Evolutionary conservation across 2,329 filamentous ascomycete genomes (phyloP).

Genomic region (Dothiorella sarmentorum): DNA sequence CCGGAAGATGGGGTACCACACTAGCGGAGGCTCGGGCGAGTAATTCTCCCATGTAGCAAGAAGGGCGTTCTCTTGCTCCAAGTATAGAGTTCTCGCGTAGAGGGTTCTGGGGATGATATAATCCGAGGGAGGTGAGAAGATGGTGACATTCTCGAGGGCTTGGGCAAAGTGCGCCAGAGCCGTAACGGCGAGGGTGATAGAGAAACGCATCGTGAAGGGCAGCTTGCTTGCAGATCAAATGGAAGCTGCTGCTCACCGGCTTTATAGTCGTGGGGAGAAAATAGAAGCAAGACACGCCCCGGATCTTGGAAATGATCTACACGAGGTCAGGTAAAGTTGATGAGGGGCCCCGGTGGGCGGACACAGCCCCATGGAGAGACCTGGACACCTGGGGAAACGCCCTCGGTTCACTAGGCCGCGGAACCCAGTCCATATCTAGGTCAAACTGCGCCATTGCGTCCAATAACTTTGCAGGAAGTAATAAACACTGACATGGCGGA

Average conservation of each 20-base stretch:
- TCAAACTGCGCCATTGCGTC: background rate
- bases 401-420: conserved; percentile 10
- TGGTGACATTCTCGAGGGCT: conserved; percentile 27
- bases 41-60: conserved; percentile 57
- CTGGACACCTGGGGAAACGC: conserved; percentile 10
- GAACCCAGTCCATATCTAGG: background rate
- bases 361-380: conserved; percentile 5
- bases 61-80: conserved; percentile 43
- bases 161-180: background rate
- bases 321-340: background rate
- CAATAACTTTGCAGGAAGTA: background rate
- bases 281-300: background rate
- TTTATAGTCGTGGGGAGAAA: background rate
- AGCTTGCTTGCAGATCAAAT: background rate
- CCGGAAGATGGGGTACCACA: conserved; percentile 47
- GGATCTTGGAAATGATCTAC: conserved; percentile 8
- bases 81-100: conserved; percentile 47
- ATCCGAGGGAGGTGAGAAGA: conserved; percentile 44
- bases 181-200: background rate
- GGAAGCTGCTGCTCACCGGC: background rate
- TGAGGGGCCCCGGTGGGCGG: conserved; percentile 16
- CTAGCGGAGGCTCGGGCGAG: conserved; percentile 39
- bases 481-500: background rate
- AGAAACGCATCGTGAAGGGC: conserved; percentile 5
- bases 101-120: conserved; percentile 48